Percentiles rank a stretch among this genome's conserved stretches.
Evolutionary conservation across 2,329 filamentous ascomycete genomes (phyloP).

Genomic region (Pestalotiopsis sp.): DNA sequence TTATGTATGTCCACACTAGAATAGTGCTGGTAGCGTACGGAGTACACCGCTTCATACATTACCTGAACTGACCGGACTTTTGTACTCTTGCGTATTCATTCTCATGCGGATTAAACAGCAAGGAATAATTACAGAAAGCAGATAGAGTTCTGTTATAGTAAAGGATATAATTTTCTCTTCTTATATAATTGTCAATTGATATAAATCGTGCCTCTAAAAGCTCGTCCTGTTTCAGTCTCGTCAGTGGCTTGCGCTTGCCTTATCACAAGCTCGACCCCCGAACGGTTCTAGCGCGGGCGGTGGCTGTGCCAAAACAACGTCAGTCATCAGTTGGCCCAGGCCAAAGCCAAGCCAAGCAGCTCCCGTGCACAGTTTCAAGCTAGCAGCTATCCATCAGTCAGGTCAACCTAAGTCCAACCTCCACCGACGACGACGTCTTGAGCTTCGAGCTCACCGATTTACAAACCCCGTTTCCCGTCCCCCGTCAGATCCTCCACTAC

Average conservation of each 20-base stretch:
- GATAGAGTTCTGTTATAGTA: too few relatives aligned
- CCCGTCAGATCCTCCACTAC: background rate
- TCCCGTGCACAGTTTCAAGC: conserved; percentile 6
- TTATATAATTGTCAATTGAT: too few relatives aligned
- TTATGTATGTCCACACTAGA: background rate
- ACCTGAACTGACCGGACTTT: background rate
- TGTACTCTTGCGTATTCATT: background rate
- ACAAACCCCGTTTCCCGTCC: conserved; percentile 7
- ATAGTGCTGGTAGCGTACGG: background rate
- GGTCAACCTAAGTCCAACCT: conserved; percentile 8
- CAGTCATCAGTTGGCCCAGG: background rate
- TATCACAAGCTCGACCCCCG: background rate
- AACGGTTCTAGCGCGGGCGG: conserved; percentile 7
- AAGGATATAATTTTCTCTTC: too few relatives aligned
- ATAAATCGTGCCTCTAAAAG: too few relatives aligned
- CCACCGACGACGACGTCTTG: conserved; percentile 10
- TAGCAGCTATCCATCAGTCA: background rate
- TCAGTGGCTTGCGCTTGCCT: background rate
- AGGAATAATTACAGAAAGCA: too few relatives aligned
- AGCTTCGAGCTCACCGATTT: conserved; percentile 15
- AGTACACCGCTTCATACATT: background rate
- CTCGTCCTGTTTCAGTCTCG: background rate
- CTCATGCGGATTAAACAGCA: background rate
- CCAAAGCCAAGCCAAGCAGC: background rate
- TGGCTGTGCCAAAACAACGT: conserved; percentile 13